These are phyloP conservation scores for Aurinia saxatilis DNA, from an alignment of 345 rosid species.

Conservation along the genomic window DNA sequence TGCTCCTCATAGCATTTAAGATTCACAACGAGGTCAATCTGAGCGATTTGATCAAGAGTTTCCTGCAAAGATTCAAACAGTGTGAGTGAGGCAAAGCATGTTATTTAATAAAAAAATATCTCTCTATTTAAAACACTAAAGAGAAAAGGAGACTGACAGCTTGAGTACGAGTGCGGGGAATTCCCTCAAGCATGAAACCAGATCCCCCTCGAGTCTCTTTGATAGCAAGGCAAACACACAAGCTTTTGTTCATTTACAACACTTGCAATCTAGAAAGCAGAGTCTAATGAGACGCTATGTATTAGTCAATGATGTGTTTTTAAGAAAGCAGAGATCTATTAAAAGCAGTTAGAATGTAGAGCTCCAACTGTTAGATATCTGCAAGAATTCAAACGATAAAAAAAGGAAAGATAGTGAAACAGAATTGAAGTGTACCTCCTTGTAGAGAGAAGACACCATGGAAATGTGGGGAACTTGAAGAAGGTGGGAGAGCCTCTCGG, in stretches of 20 bases:
- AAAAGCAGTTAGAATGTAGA: too few relatives aligned
- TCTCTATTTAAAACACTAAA: too few relatives aligned
- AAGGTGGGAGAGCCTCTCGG: conserved; percentile 75
- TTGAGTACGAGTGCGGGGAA: conserved; percentile 78
- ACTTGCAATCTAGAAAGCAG: conserved; percentile 16
- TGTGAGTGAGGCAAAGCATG: too few relatives aligned
- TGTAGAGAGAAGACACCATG: conserved; percentile 68
- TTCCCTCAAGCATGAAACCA: conserved; percentile 91
- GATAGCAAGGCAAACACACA: conserved; percentile 70
- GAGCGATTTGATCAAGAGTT: conserved; percentile 74
- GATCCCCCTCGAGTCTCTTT: conserved; percentile 82
- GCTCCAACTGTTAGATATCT: too few relatives aligned
- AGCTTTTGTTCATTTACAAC: conserved; percentile 67
- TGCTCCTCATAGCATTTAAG: conserved; percentile 49
- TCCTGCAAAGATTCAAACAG: conserved; percentile 44
- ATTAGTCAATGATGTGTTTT: too few relatives aligned
- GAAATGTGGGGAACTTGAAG: conserved; percentile 88
- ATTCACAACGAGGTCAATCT: conserved; percentile 81
- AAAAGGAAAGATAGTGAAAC: too few relatives aligned
- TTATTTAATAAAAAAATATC: too few relatives aligned
- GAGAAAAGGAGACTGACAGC: too few relatives aligned
- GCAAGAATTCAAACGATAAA: too few relatives aligned
- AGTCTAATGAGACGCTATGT: neutral
- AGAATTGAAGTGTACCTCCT: conserved; percentile 34
- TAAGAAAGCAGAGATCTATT: too few relatives aligned